Evolutionary conservation across 2,329 filamentous ascomycete species (phyloP).

Genomic region (Helotiales sp.): DNA sequence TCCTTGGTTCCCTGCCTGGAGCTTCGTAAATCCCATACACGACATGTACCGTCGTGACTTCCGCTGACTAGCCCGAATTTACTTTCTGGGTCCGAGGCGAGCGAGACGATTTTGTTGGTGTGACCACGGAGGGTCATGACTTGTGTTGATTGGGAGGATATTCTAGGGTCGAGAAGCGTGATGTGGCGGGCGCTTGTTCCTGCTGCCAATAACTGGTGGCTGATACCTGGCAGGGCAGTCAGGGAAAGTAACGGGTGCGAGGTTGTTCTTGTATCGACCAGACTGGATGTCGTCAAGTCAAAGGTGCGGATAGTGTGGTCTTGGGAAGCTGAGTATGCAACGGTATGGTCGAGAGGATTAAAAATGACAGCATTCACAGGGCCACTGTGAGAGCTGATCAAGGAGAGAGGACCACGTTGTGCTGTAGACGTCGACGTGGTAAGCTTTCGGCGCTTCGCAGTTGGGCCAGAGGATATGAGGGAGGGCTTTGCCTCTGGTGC

Average conservation of each 20-base stretch:
- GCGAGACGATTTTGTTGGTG: constrained; percentile 69
- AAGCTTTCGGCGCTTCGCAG: constrained; percentile 78
- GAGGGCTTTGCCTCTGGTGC: constrained; percentile 74
- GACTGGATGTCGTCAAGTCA: constrained; percentile 79
- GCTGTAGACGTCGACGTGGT: constrained; percentile 53
- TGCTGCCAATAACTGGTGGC: constrained; percentile 60
- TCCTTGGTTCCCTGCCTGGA: constrained; percentile 63
- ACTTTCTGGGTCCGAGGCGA: constrained; percentile 60
- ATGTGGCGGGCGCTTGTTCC: constrained; percentile 88
- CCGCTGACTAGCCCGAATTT: constrained; percentile 85
- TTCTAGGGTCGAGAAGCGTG: constrained; percentile 89
- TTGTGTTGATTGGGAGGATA: constrained; percentile 73
- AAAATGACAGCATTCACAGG: constrained; percentile 81
- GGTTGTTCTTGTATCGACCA: constrained; percentile 83
- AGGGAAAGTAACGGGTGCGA: constrained; percentile 83
- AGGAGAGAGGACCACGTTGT: constrained; percentile 78
- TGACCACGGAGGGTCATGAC: constrained; percentile 94
- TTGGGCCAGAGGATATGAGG: constrained; percentile 69
- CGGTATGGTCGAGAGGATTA: constrained; percentile 81
- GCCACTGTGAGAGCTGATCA: constrained; percentile 73
- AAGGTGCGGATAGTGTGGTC: constrained; percentile 92
- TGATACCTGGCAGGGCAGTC: constrained; percentile 69
- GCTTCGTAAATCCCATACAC: constrained; percentile 90
- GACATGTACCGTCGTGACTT: constrained; percentile 90
- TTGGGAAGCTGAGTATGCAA: constrained; percentile 88